A percentile compares a stretch with the other conserved stretches of the same genome.
These are phyloP conservation scores for Chlorella sp. DNA, from an alignment of 139 green algal genomes.

Conservation along the genomic window DNA sequence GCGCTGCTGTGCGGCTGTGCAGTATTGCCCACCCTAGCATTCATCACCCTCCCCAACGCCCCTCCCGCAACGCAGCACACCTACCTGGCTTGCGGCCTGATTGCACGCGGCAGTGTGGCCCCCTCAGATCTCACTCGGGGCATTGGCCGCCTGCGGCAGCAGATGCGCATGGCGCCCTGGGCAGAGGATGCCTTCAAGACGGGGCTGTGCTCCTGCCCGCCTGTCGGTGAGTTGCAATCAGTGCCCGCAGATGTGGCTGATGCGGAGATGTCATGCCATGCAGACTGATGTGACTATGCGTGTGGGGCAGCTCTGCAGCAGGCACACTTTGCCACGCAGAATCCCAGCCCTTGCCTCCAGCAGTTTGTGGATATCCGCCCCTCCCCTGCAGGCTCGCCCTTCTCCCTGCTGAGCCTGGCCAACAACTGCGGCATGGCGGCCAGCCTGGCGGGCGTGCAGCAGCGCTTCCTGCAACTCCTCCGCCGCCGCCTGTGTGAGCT, in stretches of 20 bases:
- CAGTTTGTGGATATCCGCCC: not conserved
- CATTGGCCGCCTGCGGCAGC: constrained; percentile 64
- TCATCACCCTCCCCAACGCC: too few species aligned
- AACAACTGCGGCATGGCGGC: constrained; percentile 82
- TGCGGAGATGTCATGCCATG: too few species aligned
- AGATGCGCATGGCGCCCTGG: constrained; percentile 79
- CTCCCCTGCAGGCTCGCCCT: constrained; percentile 49
- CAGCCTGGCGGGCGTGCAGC: constrained; percentile 68
- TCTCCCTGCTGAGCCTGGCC: constrained; percentile 72
- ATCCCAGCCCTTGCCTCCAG: not conserved
- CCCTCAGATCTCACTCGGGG: constrained; percentile 78
- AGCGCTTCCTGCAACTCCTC: constrained; percentile 75
- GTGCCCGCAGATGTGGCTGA: too few species aligned
- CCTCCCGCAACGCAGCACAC: constrained; percentile 52
- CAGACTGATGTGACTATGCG: too few species aligned
- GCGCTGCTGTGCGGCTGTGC: too few species aligned
- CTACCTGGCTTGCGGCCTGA: constrained; percentile 78
- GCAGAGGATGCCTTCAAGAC: constrained; percentile 86
- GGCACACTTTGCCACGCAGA: too few species aligned
- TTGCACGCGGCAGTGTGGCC: constrained; percentile 66
- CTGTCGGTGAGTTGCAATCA: constrained; percentile 49
- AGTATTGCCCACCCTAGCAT: too few species aligned
- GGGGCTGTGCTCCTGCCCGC: constrained; percentile 72
- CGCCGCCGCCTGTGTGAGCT: constrained; percentile 26
- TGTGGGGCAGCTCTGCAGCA: too few species aligned